These are phyloP conservation scores for Dioscorea cayenensis DNA, from an alignment of 116 monocot genomes.

Conservation along the genomic window DNA sequence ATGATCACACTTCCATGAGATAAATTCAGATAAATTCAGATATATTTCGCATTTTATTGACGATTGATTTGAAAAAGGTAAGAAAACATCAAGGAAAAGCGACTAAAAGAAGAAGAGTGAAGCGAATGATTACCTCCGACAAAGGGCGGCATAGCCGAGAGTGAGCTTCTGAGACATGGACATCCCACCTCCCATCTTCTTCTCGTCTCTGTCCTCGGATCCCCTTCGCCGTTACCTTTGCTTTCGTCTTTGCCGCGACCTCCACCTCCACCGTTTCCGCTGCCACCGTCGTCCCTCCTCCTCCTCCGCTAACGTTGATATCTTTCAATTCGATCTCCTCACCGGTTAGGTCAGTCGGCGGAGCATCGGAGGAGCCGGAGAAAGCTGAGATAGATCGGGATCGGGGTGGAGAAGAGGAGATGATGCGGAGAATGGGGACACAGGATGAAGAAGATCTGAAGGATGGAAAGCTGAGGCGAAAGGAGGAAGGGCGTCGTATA, in stretches of 20 bases:
- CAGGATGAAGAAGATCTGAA: neutral
- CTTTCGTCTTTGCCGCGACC: conserved; percentile 11
- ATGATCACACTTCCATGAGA: too few species aligned
- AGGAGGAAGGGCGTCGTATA: too few species aligned
- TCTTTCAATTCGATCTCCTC: conserved; percentile 5
- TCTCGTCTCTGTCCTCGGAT: conserved; percentile 5
- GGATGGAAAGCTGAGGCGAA: too few species aligned
- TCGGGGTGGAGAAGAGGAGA: neutral
- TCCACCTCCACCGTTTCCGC: conserved; percentile 12
- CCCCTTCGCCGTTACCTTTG: conserved; percentile 15
- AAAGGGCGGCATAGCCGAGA: conserved; percentile 60
- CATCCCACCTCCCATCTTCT: conserved; percentile 33
- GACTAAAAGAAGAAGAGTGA: neutral
- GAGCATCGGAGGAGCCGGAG: neutral
- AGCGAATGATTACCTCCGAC: conserved; percentile 38
- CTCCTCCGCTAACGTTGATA: neutral
- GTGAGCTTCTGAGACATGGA: conserved; percentile 78
- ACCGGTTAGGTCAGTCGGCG: neutral
- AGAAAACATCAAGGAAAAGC: neutral
- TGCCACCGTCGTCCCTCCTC: conserved; percentile 3
- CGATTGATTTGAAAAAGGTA: neutral
- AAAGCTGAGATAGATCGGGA: neutral
- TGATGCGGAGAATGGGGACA: neutral
- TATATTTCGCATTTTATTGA: neutral
- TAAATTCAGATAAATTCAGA: too few species aligned